Evolutionary conservation across 1,284 basidiomycete genomes (phyloP).

Genomic region (Tetrapyrgos nigripes): DNA sequence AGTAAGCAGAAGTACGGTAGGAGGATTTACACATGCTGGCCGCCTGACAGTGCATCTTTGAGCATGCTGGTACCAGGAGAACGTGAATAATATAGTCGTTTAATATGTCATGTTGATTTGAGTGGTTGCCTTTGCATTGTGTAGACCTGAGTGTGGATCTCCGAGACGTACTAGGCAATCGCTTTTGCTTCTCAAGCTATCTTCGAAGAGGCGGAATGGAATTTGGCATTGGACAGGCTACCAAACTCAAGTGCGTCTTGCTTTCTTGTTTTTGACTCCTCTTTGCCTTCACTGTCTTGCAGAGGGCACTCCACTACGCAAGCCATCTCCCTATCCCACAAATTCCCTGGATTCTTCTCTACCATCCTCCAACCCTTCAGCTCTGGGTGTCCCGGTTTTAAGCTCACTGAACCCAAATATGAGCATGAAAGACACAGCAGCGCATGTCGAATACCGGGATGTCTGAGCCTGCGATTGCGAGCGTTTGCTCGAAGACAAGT

Average conservation of each 20-base stretch:
- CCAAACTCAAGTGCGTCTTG: conserved; percentile 63
- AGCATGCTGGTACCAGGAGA: too few relatives aligned
- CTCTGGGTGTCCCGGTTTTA: conserved; percentile 50
- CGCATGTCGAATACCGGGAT: conserved; percentile 89
- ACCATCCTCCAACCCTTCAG: conserved; percentile 50
- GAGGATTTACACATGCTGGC: too few relatives aligned
- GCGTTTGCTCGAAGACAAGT: too few relatives aligned
- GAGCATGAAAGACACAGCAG: conserved; percentile 69
- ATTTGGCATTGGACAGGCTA: conserved; percentile 88
- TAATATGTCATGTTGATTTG: conserved; percentile 93
- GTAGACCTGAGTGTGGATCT: conserved; percentile 88
- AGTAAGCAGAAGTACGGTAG: too few relatives aligned
- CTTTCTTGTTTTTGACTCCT: not conserved
- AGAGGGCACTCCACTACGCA: conserved; percentile 76
- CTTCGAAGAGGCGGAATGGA: conserved; percentile 88
- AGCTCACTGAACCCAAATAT: conserved; percentile 78
- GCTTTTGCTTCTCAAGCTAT: conserved; percentile 81
- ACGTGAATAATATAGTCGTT: conserved; percentile 88
- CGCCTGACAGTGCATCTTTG: too few relatives aligned
- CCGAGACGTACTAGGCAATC: conserved; percentile 91
- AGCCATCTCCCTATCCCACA: conserved; percentile 71
- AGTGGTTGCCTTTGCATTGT: conserved; percentile 42
- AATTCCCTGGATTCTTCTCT: conserved; percentile 72
- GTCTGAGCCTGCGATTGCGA: too few relatives aligned
- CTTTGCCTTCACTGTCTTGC: conserved; percentile 5